Base-by-base conservation (phyloP, 2,329 filamentous ascomycete genomes). In the Arthrobotrys entomopaga region DNA sequence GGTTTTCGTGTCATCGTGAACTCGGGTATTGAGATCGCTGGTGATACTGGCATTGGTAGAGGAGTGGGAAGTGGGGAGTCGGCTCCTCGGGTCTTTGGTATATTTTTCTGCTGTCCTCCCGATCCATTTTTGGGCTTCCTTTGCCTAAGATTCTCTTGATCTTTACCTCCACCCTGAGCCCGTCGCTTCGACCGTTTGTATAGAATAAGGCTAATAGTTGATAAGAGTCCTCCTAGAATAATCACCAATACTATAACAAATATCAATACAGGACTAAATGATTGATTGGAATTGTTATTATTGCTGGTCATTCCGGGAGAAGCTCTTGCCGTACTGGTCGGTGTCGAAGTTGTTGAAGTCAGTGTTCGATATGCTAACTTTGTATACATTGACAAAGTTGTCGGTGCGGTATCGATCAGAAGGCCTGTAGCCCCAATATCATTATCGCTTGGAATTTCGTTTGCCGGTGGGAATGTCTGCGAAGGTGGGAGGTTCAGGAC, bases 131-230 rank as follows among this genome's bases (percentile, higher is more conserved):
- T 58, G 16, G 6, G 11, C n/a, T 58, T 34, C n/a, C 19, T 6
- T 8, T 8, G n/a, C 10, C 2, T 22, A n/a, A 2, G 6, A 40
- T 52, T 52, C 15, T 59, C 56, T n/a, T 48, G 19, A 6, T 38
- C 11, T 16, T 54, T 63, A 3, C n/a, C 19, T 58, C 19, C 29
- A n/a, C 49, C 24, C 48, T 60, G n/a, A 11, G 65, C 53, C 1
- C 54, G 40, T 42, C 40, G 67, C 49, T 74, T 66, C 16, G 56
- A 61, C 16, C 70, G 42, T 29, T 63, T 49, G 53, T 67, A 74
- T 24, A 61, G 29, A 13, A 63, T 53, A 26, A 74, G 46, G 20
- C 63, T 61, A 24, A 52, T 29, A 11, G 52, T 26, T 7, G 58
- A 57, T 13, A 74, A 22, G 2, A 67, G 19, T n/a, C 22, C 70